Evolutionary conservation across 176 grass and related monocot genomes (phyloP), one percentile per base, ranked within the genome.

Genomic region (Triticum aestivum): DNA sequence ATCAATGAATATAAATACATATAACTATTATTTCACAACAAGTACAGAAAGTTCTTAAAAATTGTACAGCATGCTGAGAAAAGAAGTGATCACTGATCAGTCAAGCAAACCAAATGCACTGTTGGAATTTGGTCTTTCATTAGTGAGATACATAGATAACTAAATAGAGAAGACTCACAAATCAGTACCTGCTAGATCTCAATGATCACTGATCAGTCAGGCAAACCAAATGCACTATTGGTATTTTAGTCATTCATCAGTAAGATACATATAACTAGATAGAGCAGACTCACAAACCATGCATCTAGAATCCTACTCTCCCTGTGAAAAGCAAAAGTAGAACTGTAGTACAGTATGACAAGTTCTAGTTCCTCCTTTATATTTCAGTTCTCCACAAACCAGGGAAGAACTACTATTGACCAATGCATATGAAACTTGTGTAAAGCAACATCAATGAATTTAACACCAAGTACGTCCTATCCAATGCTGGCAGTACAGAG

Each of bases 211-310:
- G 10, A 61, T 21, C 75, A 79, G 1, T 39, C 17, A 69, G 51
- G 79, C 79, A 69, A 52, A 49, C 63, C 14, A 81, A 81, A 51
- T 81, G 37, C 41, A n/a, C 17, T 29, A 49, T 67, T 81, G 2
- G 9, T 23, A 10, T 61, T 59, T 20, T 81, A 51, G 41, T 37
- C 11, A 21, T 69, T 69, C 12, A 83, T 83, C n/a, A 18, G n/a
- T 42, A 39, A 61, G n/a, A 41, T 20, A 30, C 0, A 0, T 51
- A 75, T 83, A 61, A 61, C 6, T 73, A 18, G 3, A 68, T 62
- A 61, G 71, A 77, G 21, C 8, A 77, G 17, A 41, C 9, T 59
- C 66, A 76, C 9, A 82, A 67, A 59, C 2, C 34, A 80, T 67
- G 59, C 24, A 65, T 75, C 9, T 45, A 18, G 21, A 58, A 18